These are phyloP conservation scores for Verticillium tricorpus DNA, from an alignment of 2,329 filamentous ascomycete genomes.

Conservation along the genomic window DNA sequence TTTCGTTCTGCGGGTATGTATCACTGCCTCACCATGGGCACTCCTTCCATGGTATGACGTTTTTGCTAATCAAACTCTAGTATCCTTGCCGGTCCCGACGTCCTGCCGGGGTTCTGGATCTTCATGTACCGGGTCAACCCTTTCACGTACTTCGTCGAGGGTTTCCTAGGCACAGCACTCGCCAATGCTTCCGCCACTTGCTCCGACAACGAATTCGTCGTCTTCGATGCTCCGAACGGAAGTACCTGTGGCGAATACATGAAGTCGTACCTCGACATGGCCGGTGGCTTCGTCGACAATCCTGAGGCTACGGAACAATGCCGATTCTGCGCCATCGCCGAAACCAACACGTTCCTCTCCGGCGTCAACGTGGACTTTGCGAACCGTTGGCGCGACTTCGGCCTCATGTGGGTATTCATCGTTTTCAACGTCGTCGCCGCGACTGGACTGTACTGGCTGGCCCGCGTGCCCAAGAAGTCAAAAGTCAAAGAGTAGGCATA, in stretches of 20 bases:
- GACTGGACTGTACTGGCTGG: constrained; percentile 49
- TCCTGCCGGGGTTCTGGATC: constrained; percentile 70
- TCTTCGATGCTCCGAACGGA: constrained; percentile 52
- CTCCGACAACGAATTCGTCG: constrained; percentile 58
- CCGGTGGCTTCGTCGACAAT: constrained; percentile 44
- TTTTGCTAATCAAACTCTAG: constrained; percentile 25
- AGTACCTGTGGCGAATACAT: constrained; percentile 55
- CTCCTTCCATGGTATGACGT: neutral
- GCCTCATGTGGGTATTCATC: constrained; percentile 50
- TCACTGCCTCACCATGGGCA: neutral
- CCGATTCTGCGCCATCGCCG: constrained; percentile 5
- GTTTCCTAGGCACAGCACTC: constrained; percentile 59
- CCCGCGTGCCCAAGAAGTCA: constrained; percentile 34
- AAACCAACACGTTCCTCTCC: constrained; percentile 8
- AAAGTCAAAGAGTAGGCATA: neutral
- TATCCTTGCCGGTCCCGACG: constrained; percentile 55
- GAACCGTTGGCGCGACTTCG: constrained; percentile 53
- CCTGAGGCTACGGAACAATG: constrained; percentile 24
- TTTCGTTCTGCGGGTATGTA: constrained; percentile 49
- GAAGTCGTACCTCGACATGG: constrained; percentile 33
- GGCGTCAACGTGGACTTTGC: constrained; percentile 36
- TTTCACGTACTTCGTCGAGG: constrained; percentile 68
- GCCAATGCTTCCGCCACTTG: constrained; percentile 58
- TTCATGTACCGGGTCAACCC: constrained; percentile 73
- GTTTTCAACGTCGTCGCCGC: constrained; percentile 50